These are phyloP conservation scores for Hirschioporus abietinus DNA, from an alignment of 768 basidiomycete genomes.

Conservation along the genomic window DNA sequence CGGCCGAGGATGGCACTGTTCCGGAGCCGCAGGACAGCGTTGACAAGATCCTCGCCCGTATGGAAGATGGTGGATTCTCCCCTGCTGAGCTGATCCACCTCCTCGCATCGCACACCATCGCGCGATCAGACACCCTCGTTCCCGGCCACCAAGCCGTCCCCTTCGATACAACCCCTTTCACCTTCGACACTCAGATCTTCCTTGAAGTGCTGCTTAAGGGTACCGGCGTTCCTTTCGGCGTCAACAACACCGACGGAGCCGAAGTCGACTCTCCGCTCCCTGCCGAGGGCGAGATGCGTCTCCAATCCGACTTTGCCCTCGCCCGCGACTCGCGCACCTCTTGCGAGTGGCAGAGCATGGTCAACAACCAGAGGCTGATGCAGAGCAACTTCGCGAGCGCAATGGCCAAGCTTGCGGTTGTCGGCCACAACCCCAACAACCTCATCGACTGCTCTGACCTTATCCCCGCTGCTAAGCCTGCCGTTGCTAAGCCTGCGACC, in stretches of 20 bases:
- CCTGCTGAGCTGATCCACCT: constrained; percentile 21
- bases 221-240: constrained; percentile 21
- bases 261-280: constrained; percentile 34
- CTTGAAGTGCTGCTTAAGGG: constrained; percentile 22
- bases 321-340: constrained; percentile 36
- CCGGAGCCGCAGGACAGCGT: constrained; percentile 20
- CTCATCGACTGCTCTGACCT: constrained; percentile 26
- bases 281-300: constrained; percentile 21
- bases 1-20: constrained; percentile 16
- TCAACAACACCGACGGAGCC: constrained; percentile 27
- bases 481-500: not conserved
- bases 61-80: constrained; percentile 19
- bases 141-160: constrained; percentile 13
- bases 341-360: constrained; percentile 43
- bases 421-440: constrained; percentile 18
- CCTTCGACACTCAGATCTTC: constrained; percentile 19
- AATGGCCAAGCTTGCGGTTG: constrained; percentile 23
- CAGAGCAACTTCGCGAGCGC: constrained; percentile 3
- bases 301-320: constrained; percentile 35
- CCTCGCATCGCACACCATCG: constrained; percentile 22
- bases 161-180: constrained; percentile 20
- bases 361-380: constrained; percentile 9
- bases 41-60: constrained; percentile 19
- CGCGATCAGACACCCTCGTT: constrained; percentile 20
- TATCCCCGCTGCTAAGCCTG: constrained; percentile 19